These are phyloP conservation scores for Prunus yedoensis DNA, from an alignment of 331 rosid species.

Conservation along the genomic window DNA sequence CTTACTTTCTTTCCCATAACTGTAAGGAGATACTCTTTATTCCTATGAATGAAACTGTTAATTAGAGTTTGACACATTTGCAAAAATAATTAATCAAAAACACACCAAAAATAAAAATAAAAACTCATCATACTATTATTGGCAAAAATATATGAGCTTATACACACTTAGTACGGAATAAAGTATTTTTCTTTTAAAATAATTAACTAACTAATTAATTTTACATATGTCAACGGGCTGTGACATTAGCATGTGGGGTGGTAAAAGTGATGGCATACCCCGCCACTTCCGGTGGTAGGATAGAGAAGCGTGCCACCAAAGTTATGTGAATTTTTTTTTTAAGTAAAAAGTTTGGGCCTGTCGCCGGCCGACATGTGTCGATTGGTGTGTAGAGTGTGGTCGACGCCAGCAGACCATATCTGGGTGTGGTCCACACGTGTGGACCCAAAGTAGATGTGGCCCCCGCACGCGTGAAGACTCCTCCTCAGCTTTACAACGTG, in stretches of 20 bases:
- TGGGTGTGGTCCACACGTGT: slow-evolving; percentile 37
- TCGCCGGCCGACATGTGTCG: slow-evolving; percentile 8
- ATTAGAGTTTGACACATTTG: too few species aligned
- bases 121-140: fast-evolving
- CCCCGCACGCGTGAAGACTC: slow-evolving; percentile 50
- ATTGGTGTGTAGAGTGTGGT: slow-evolving; percentile 33
- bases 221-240: slow-evolving; percentile 30
- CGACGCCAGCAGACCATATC: slow-evolving; percentile 35
- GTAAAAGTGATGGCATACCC: slow-evolving; percentile 27
- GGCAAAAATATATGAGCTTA: fast-evolving
- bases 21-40: fast-evolving
- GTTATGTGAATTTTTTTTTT: neutral
- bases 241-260: slow-evolving; percentile 23
- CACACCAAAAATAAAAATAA: too few species aligned
- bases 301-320: slow-evolving; percentile 30
- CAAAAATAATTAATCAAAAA: too few species aligned
- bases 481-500: slow-evolving; percentile 36
- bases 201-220: too few species aligned
- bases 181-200: too few species aligned
- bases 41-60: too few species aligned
- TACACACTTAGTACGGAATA: fast-evolving
- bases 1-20: too few species aligned
- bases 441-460: slow-evolving; percentile 33
- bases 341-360: neutral
- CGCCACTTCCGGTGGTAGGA: slow-evolving; percentile 28